These are phyloP conservation scores for Closterium sp. DNA, from an alignment of 139 green algal species.

Conservation along the genomic window DNA sequence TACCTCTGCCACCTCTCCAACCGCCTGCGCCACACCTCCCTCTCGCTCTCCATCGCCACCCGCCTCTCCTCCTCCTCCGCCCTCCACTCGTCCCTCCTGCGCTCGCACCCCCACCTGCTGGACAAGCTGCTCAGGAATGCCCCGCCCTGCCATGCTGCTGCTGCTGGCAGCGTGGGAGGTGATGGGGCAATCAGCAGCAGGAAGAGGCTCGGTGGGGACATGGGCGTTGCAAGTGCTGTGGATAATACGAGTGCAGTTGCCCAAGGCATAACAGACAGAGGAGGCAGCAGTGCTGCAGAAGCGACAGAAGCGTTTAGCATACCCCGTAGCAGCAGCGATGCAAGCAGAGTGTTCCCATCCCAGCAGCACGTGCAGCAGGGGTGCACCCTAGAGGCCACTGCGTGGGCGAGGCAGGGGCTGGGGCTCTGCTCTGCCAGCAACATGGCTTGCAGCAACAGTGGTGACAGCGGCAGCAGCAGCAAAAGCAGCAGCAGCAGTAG, in stretches of 20 bases:
- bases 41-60: not conserved
- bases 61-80: not conserved
- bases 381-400: not conserved
- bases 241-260: not conserved
- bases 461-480: not conserved
- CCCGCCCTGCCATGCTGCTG: not conserved
- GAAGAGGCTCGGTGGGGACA: not conserved
- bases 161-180: not conserved
- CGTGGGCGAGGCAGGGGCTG: not conserved
- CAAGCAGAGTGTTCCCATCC: not conserved
- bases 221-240: not conserved
- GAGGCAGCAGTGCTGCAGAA: not conserved
- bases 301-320: too few species aligned
- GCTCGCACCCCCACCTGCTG: not conserved
- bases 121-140: not conserved
- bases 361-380: not conserved
- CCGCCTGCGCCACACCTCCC: constrained; percentile 9
- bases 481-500: too few species aligned
- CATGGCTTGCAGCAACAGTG: not conserved
- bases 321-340: too few species aligned
- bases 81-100: not conserved
- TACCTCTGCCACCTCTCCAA: constrained; percentile 27
- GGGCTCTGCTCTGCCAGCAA: not conserved
- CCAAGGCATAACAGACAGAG: too few species aligned
- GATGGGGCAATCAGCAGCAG: not conserved